Conservation (phyloP, 1,139 yeast species). For the Protomyces inundatus region DNA sequence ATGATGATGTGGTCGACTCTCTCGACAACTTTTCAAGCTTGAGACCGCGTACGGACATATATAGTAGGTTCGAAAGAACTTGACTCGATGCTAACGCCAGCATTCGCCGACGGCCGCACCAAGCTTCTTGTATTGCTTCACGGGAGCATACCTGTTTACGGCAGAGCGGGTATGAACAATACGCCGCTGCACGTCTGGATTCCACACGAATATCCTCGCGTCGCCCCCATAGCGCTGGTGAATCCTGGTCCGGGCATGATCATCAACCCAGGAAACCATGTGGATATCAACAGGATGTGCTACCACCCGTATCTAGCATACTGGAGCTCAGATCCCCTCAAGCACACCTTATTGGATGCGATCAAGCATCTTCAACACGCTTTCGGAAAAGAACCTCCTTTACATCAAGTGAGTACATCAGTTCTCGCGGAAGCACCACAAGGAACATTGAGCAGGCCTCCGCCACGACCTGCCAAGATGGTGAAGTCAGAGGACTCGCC, state of each 20-base stretch:
- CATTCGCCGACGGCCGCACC: constrained; percentile 55
- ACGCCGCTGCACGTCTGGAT: constrained; percentile 75
- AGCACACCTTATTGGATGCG: constrained; percentile 26
- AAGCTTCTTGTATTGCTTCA: constrained; percentile 57
- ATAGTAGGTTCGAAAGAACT: constrained; percentile 38
- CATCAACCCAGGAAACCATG: constrained; percentile 58
- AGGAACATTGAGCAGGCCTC: neutral
- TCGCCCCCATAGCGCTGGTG: constrained; percentile 59
- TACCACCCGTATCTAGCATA: constrained; percentile 62
- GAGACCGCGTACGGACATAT: constrained; percentile 66
- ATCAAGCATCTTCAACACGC: constrained; percentile 39
- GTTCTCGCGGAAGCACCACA: constrained; percentile 23
- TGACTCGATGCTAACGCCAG: constrained; percentile 4
- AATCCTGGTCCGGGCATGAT: constrained; percentile 49
- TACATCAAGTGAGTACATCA: constrained; percentile 44
- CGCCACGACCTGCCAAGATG: neutral
- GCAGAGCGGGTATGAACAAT: constrained; percentile 38
- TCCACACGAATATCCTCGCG: constrained; percentile 61
- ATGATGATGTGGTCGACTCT: constrained; percentile 56
- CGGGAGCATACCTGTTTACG: constrained; percentile 49
- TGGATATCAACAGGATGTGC: constrained; percentile 69
- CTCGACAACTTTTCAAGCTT: constrained; percentile 51
- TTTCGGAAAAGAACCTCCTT: constrained; percentile 50
- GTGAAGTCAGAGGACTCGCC: neutral
- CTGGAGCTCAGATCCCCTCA: constrained; percentile 46